These are phyloP conservation scores for Biscutella laevigata DNA, from an alignment of 441 rosid species.

Conservation along the genomic window DNA sequence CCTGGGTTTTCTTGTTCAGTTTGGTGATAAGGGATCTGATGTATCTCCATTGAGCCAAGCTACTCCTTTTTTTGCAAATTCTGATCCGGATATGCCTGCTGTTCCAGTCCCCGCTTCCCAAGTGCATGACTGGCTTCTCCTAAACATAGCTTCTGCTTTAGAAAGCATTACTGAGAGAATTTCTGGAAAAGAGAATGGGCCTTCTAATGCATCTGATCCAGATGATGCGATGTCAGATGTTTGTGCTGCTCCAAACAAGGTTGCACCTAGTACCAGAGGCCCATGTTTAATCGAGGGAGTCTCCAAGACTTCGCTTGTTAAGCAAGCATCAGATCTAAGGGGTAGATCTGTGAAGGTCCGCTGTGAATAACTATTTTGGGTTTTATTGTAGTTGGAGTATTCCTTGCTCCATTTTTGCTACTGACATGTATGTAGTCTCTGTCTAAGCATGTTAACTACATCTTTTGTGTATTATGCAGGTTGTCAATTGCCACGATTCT, in stretches of 20 bases:
- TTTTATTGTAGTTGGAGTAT: not conserved
- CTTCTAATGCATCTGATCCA: constrained; percentile 56
- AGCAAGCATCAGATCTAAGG: constrained; percentile 82
- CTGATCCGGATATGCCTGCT: constrained; percentile 98
- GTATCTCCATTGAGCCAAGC: constrained; percentile 73
- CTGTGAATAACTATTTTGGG: not conserved
- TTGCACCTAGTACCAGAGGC: constrained; percentile 51
- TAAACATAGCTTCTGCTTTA: constrained; percentile 67
- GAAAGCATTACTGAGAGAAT: constrained; percentile 71
- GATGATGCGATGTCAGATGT: constrained; percentile 94
- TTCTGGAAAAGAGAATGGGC: constrained; percentile 83
- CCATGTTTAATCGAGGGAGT: constrained; percentile 82
- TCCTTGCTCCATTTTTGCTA: not conserved
- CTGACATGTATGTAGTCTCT: not conserved
- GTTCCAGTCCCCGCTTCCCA: constrained; percentile 82
- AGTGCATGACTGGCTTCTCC: constrained; percentile 86
- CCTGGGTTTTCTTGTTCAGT: constrained; percentile 86
- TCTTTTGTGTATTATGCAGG: constrained; percentile 38
- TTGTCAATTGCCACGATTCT: constrained; percentile 94
- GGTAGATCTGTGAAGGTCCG: constrained; percentile 88
- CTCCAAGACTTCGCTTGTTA: constrained; percentile 77
- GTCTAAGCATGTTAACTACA: not conserved
- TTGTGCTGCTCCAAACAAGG: constrained; percentile 57
- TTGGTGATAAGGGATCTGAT: constrained; percentile 84
- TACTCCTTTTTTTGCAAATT: constrained; percentile 89